phyloP scores from a whole-genome alignment of 495 filamentous ascomycete species.

The Rhizodiscina lignyota region DNA sequence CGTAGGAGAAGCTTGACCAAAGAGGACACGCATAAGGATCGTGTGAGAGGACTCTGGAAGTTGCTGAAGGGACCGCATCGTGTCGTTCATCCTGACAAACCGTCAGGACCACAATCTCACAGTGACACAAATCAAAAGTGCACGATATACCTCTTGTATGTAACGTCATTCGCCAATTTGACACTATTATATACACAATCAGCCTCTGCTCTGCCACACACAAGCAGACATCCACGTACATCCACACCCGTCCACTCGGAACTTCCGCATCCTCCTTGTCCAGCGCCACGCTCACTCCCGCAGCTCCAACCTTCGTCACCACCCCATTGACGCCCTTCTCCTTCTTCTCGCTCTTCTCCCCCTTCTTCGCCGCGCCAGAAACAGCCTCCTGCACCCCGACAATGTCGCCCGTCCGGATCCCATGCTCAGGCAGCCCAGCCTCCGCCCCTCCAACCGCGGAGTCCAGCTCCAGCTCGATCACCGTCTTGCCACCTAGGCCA shows the following conservation, averaged over 20 bases:
- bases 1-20: constrained; percentile 50
- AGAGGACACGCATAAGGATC: constrained; percentile 64
- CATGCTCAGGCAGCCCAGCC: constrained; percentile 53
- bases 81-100: constrained; percentile 68
- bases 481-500: constrained; percentile 71
- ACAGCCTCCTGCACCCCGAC: constrained; percentile 67
- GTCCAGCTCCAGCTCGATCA: constrained; percentile 68
- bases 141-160: constrained; percentile 49
- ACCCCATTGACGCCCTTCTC: constrained; percentile 60
- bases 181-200: too few species aligned
- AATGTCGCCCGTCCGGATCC: constrained; percentile 74
- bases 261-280: constrained; percentile 3
- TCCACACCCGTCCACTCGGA: constrained; percentile 28
- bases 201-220: too few species aligned
- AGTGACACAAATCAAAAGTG: too few species aligned
- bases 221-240: constrained; percentile 14
- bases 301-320: constrained; percentile 48
- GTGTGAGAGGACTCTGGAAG: constrained; percentile 54
- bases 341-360: constrained; percentile 47
- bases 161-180: constrained; percentile 92
- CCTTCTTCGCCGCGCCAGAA: constrained; percentile 50
- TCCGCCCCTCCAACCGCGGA: constrained; percentile 33
- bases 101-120: background rate
- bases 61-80: constrained; percentile 65
- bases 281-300: constrained; percentile 15